Evolutionary conservation across 768 basidiomycete species (phyloP).

Genomic region (Grammothele lineata): DNA sequence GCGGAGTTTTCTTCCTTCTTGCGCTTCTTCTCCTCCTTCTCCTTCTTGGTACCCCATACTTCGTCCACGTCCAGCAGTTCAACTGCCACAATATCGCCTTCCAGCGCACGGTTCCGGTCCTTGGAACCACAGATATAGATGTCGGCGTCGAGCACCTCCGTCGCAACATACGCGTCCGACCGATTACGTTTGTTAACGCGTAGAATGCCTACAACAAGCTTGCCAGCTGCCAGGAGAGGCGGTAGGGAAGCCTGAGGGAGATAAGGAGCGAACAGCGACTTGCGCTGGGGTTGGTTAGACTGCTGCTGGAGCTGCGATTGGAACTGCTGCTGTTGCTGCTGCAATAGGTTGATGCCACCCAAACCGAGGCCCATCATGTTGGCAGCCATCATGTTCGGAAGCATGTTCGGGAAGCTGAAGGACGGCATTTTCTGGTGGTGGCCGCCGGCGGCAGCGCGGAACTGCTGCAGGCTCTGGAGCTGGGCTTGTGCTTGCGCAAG

Average conservation of each 20-base stretch:
- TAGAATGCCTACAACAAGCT: slow-evolving; percentile 94
- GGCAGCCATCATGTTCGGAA: slow-evolving; percentile 95
- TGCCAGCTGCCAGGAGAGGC: slow-evolving; percentile 93
- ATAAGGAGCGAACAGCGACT: slow-evolving; percentile 97
- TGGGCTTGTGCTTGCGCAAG: slow-evolving; percentile 97
- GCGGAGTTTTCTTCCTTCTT: slow-evolving; percentile 99
- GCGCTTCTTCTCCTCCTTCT: slow-evolving; percentile 99
- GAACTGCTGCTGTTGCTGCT: slow-evolving; percentile 93
- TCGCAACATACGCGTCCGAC: slow-evolving; percentile 97
- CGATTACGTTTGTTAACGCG: slow-evolving; percentile 98
- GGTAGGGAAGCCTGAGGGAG: slow-evolving; percentile 96
- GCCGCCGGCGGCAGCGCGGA: slow-evolving; percentile 90
- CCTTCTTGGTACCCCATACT: slow-evolving; percentile 98
- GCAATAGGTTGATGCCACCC: slow-evolving; percentile 78
- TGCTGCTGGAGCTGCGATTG: slow-evolving; percentile 95
- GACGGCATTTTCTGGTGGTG: slow-evolving; percentile 97
- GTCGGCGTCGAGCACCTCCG: slow-evolving; percentile 96
- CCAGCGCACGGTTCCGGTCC: slow-evolving; percentile 95
- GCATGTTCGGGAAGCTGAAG: slow-evolving; percentile 97
- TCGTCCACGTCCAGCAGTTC: slow-evolving; percentile 98
- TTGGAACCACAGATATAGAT: slow-evolving; percentile 99
- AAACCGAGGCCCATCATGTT: slow-evolving; percentile 92
- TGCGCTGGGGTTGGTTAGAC: slow-evolving; percentile 88
- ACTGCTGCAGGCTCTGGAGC: slow-evolving; percentile 92
- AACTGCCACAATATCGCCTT: slow-evolving; percentile 97